Percentiles rank a stretch among this genome's conserved stretches.
Evolutionary conservation across 2,329 filamentous ascomycete genomes (phyloP).

Genomic region (Xylariaceae sp.): DNA sequence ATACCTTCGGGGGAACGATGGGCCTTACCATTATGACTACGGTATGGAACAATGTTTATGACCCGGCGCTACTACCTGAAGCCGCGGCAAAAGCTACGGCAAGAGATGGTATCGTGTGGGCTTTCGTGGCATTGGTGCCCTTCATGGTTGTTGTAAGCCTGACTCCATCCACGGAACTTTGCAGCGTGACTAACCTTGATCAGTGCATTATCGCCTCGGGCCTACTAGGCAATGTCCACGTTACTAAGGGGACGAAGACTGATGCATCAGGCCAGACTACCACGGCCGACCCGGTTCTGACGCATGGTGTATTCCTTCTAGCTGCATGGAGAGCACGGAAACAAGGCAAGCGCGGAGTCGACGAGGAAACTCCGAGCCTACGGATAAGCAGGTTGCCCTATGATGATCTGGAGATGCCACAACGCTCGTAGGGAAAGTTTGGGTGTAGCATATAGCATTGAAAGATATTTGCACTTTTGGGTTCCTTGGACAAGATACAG

Average conservation of each 20-base stretch:
- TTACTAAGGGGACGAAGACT: constrained; percentile 5
- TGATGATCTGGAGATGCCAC: too few species aligned
- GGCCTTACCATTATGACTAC: constrained; percentile 64
- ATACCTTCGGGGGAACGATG: constrained; percentile 61
- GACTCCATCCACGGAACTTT: neutral
- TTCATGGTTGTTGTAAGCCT: constrained; percentile 43
- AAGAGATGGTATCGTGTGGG: constrained; percentile 58
- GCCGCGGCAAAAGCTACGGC: constrained; percentile 35
- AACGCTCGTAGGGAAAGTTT: too few species aligned
- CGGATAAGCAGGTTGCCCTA: neutral
- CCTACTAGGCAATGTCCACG: constrained; percentile 16
- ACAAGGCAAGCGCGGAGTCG: neutral
- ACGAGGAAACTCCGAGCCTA: too few species aligned
- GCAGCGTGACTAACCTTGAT: neutral
- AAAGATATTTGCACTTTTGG: too few species aligned
- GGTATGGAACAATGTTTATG: constrained; percentile 59
- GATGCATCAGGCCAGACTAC: neutral
- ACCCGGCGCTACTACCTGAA: neutral
- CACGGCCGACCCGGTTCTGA: neutral
- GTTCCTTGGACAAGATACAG: too few species aligned
- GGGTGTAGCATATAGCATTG: too few species aligned
- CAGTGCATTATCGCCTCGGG: constrained; percentile 14
- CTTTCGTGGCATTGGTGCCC: constrained; percentile 57
- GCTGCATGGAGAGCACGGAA: neutral
- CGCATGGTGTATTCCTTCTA: neutral